A percentile compares a stretch with the other conserved stretches of the same genome.
These are phyloP conservation scores for Linnemannia hyalina DNA, from an alignment of 192 early-diverging fungal genomes.

Conservation along the genomic window DNA sequence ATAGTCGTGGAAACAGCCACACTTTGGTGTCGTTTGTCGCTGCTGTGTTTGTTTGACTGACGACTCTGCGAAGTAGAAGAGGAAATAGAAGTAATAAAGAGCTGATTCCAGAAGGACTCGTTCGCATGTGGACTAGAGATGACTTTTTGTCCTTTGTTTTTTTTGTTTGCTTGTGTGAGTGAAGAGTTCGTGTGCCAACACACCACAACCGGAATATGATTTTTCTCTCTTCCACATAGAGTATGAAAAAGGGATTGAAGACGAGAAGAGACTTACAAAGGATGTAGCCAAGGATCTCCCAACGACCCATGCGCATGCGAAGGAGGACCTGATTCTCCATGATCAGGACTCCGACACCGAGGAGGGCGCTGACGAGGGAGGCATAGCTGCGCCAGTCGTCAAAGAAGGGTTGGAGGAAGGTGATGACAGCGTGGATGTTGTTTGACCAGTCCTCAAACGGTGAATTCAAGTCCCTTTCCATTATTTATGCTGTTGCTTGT, in stretches of 20 bases:
- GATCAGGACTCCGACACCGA: conserved; percentile 49
- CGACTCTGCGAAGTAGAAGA: background rate
- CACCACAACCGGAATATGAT: background rate
- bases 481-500: background rate
- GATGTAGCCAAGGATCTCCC: conserved; percentile 55
- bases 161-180: background rate
- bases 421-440: conserved; percentile 54
- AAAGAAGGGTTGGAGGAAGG: conserved; percentile 51
- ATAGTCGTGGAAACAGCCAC: background rate
- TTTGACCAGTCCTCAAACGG: conserved; percentile 54
- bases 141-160: background rate
- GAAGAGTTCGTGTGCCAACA: background rate
- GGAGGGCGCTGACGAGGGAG: conserved; percentile 25
- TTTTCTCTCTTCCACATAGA: background rate
- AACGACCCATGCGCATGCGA: conserved; percentile 54
- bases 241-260: background rate
- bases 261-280: conserved; percentile 39
- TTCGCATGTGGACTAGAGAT: background rate
- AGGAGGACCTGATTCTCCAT: conserved; percentile 55
- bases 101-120: background rate
- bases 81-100: background rate
- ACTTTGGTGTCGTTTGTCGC: background rate
- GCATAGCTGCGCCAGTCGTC: conserved; percentile 56
- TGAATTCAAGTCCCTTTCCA: conserved; percentile 28
- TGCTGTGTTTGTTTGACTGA: background rate